Evolutionary conservation across 306 rosid species (phyloP).

Genomic region (Cicer chorassanicum): DNA sequence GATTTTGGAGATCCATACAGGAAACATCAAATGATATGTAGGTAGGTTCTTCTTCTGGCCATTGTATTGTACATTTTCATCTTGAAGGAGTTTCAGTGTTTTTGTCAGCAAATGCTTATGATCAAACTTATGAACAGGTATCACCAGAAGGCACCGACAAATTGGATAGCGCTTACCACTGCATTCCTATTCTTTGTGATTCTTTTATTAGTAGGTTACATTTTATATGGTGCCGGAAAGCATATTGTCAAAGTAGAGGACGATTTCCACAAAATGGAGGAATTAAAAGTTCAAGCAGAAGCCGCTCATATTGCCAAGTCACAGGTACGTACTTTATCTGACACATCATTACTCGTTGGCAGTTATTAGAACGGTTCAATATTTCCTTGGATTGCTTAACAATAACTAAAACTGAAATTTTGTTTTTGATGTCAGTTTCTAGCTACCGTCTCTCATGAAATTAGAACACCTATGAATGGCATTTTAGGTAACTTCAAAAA

Average conservation of each 20-base stretch:
- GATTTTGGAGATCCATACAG: slow-evolving; percentile 97
- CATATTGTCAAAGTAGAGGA: slow-evolving; percentile 95
- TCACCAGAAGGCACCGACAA: slow-evolving; percentile 83
- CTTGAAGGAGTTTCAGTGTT: slow-evolving; percentile 26
- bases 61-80: slow-evolving; percentile 17
- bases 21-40: slow-evolving; percentile 91
- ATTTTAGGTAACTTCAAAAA: slow-evolving; percentile 69
- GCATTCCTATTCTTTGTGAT: slow-evolving; percentile 78
- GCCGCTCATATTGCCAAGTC: slow-evolving; percentile 97
- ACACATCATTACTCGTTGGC: slow-evolving; percentile 9
- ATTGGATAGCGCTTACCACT: slow-evolving; percentile 75
- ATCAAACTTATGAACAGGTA: slow-evolving; percentile 64
- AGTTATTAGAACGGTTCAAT: not conserved
- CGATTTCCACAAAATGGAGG: slow-evolving; percentile 81
- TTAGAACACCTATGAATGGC: slow-evolving; percentile 99
- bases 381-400: slow-evolving; percentile 35
- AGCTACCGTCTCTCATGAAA: slow-evolving; percentile 98
- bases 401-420: slow-evolving; percentile 35
- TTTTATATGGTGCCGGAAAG: slow-evolving; percentile 89
- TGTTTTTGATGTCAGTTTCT: slow-evolving; percentile 67
- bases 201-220: slow-evolving; percentile 81
- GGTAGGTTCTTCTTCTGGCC: slow-evolving; percentile 60
- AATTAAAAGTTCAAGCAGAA: slow-evolving; percentile 80
- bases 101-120: slow-evolving; percentile 38
- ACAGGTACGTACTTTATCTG: slow-evolving; percentile 72